Percentiles rank a stretch among this genome's conserved stretches.
Conservation (phyloP, 257 asterid species). For the Ilex asprella region DNA sequence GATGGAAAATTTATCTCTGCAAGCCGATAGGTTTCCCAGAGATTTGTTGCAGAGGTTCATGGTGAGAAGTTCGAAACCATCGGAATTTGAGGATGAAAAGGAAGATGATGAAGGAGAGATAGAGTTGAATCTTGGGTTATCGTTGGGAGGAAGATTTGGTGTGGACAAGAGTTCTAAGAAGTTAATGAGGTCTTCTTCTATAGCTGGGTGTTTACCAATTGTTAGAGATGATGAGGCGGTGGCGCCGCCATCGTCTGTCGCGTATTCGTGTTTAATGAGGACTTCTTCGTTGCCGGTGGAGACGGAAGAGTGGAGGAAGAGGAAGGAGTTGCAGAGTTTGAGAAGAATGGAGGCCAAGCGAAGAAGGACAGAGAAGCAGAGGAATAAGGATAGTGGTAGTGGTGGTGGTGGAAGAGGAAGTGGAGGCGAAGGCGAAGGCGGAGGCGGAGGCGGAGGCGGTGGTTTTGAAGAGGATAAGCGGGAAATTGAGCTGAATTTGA, state of each 20-base stretch:
- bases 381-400: conserved; percentile 37
- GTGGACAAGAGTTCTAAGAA: conserved; percentile 58
- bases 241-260: conserved; percentile 30
- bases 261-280: conserved; percentile 43
- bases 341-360: conserved; percentile 94
- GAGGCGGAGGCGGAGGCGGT: conserved; percentile 24
- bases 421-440: conserved; percentile 26
- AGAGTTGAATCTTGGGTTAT: conserved; percentile 91
- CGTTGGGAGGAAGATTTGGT: conserved; percentile 91
- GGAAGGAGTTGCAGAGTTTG: conserved; percentile 82
- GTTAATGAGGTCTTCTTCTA: conserved; percentile 60
- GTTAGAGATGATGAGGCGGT: conserved; percentile 50
- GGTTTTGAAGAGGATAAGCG: conserved; percentile 46
- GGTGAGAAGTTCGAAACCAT: conserved; percentile 30
- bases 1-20: conserved; percentile 59
- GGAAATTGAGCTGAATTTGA: conserved; percentile 57
- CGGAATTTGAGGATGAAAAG: conserved; percentile 18
- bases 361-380: conserved; percentile 85
- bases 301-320: conserved; percentile 87
- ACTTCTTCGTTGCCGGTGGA: conserved; percentile 84
- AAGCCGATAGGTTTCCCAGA: conserved; percentile 45
- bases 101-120: conserved; percentile 32
- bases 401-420: conserved; percentile 17
- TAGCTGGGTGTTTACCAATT: conserved; percentile 65
- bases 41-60: conserved; percentile 70